Base-by-base conservation (phyloP, 768 basidiomycete genomes). In the Melanogaster broomeanus region DNA sequence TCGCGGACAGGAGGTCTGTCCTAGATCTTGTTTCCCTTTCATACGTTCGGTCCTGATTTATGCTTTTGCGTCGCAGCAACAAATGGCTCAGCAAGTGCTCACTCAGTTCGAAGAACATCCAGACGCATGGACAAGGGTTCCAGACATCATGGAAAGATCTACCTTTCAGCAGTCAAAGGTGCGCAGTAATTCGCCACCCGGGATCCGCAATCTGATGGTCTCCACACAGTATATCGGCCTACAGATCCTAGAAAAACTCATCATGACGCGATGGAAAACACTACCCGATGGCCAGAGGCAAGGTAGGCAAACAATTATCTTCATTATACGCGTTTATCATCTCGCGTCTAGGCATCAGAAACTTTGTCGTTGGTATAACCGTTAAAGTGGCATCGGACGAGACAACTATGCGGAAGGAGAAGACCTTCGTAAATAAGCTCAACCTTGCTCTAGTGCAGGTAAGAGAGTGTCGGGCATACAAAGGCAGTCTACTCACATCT, bases 101-200 rank as follows among this genome's bases (percentile, higher is more conserved):
- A 97, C 96, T 8, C 94, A 95, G 67, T 88, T 99, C 65, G 94
- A 98, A 71, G 97, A 99, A 54, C 81, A 93, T 69, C 90, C 91
- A 16, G 96, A 98, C 53, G 87, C 95, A 31, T 99, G 97, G 97
- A 95, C 94, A 57, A 82, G 90, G 69, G 97, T 98, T 7, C 97
- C 97, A 35, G 88, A 90, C 53, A 90, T 99, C 61, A 77, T 99
- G 52, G 93, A 97, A 63, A 78, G 79, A 45, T 89, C 93, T 1
- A 76, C 79, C 11, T 94, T 87, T 68, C 84, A 87, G 24, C 95
- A 98, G 72, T 83, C 85, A 63, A 98, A 93, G 79, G 90, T 88
- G 25, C 48, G 52, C 54, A 7, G 12, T 13, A 38, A 6, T 49
- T 16, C 42, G 24, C n/a, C 28, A 37, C 24, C 3, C 25, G 7